Conservation (phyloP, 192 early-diverging fungal genomes). For the Coemansia sp. region DNA sequence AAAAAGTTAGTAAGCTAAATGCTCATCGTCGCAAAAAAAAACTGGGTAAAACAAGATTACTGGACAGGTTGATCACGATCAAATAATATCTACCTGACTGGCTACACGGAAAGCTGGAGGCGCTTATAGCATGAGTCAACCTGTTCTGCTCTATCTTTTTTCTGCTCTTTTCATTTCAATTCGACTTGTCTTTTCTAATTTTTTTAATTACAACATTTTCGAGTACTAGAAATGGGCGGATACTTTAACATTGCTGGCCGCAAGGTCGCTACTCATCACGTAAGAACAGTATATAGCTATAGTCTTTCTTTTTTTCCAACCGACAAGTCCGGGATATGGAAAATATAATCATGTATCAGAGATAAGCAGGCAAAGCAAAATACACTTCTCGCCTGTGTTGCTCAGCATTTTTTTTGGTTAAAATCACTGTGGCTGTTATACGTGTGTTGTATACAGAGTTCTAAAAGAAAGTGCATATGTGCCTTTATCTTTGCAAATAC, state of each 20-base stretch:
- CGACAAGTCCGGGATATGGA: not conserved
- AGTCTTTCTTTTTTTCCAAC: not conserved
- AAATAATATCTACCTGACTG: not conserved
- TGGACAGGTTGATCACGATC: not conserved
- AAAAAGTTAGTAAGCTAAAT: too few species aligned
- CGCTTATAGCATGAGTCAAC: too few species aligned
- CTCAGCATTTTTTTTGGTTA: too few species aligned
- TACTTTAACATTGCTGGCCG: conserved; percentile 54
- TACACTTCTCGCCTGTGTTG: too few species aligned
- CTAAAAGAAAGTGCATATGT: not conserved
- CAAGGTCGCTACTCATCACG: conserved; percentile 50
- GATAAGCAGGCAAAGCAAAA: too few species aligned
- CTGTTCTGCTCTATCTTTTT: not conserved
- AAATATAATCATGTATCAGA: too few species aligned
- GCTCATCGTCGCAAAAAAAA: too few species aligned
- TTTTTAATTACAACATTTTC: not conserved
- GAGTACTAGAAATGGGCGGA: conserved; percentile 32
- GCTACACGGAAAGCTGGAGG: too few species aligned
- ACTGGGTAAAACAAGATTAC: not conserved
- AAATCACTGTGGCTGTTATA: too few species aligned
- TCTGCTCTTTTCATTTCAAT: not conserved
- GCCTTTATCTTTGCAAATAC: too few species aligned
- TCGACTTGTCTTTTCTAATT: not conserved
- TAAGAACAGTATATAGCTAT: conserved; percentile 22
- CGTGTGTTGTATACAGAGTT: too few species aligned